phyloP scores from a whole-genome alignment of 768 basidiomycete species.

The Filobasidium floriforme region DNA sequence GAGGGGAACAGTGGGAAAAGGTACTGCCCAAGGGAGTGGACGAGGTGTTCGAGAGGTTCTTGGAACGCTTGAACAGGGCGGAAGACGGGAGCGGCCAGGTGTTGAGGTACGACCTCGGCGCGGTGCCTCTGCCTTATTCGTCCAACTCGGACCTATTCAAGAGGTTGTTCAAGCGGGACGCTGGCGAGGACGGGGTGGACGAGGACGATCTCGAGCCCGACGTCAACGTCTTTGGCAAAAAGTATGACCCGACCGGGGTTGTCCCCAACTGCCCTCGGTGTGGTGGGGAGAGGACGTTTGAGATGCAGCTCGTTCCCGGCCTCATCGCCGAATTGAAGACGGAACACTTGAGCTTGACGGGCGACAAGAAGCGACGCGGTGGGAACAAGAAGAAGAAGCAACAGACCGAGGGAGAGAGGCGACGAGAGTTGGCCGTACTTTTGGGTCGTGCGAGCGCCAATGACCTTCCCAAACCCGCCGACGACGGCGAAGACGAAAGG shows the following conservation, averaged over 20 bases:
- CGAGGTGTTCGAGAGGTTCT: constrained; percentile 77
- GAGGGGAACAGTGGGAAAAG: constrained; percentile 62
- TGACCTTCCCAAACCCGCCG: constrained; percentile 37
- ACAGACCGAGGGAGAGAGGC: constrained; percentile 62
- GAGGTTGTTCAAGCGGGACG: constrained; percentile 53
- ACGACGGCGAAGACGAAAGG: constrained; percentile 46
- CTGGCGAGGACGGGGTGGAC: constrained; percentile 16
- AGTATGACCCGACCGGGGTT: constrained; percentile 51
- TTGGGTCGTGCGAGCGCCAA: constrained; percentile 26
- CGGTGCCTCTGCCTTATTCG: constrained; percentile 77
- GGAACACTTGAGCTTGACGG: constrained; percentile 28
- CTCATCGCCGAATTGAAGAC: constrained; percentile 67
- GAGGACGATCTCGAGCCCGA: constrained; percentile 32
- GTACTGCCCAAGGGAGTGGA: constrained; percentile 66
- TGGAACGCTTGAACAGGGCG: constrained; percentile 63
- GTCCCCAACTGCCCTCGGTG: constrained; percentile 66
- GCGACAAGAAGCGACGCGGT: constrained; percentile 22
- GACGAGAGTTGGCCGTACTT: constrained; percentile 54
- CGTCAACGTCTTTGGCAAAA: constrained; percentile 25
- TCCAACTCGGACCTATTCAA: constrained; percentile 61
- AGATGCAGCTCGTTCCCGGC: constrained; percentile 92
- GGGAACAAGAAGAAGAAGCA: constrained; percentile 34
- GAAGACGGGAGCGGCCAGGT: constrained; percentile 58
- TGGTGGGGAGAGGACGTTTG: constrained; percentile 64
- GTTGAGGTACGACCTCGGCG: constrained; percentile 76